Percentiles rank a stretch among this genome's conserved stretches.
Conservation (phyloP, 2,329 filamentous ascomycete species). For the Aspergillus sp. region DNA sequence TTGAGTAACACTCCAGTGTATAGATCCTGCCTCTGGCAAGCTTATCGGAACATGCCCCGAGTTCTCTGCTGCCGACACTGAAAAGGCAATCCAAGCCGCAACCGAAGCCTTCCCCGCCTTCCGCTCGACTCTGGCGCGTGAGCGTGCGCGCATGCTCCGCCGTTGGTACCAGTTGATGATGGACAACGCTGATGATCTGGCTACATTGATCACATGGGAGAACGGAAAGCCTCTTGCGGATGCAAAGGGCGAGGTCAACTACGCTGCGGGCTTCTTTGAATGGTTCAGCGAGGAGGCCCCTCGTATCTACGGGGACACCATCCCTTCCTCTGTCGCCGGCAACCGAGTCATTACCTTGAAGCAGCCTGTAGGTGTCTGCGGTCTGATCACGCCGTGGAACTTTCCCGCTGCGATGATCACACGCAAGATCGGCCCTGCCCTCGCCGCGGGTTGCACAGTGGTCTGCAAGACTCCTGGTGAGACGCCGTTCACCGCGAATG, state of each 20-base stretch:
- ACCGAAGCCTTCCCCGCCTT: constrained; percentile 65
- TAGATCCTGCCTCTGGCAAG: constrained; percentile 79
- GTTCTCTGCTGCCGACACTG: constrained; percentile 74
- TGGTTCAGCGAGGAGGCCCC: constrained; percentile 66
- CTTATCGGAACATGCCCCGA: constrained; percentile 80
- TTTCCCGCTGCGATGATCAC: constrained; percentile 58
- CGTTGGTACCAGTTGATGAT: constrained; percentile 68
- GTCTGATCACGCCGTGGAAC: constrained; percentile 68
- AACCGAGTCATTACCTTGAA: constrained; percentile 64
- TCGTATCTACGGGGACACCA: constrained; percentile 59
- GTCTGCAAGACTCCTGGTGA: constrained; percentile 89
- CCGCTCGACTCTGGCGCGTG: constrained; percentile 59
- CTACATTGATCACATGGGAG: constrained; percentile 66
- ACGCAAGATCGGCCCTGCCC: constrained; percentile 53
- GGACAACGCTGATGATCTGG: constrained; percentile 65
- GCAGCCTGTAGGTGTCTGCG: constrained; percentile 67
- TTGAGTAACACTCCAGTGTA: constrained; percentile 2
- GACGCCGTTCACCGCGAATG: constrained; percentile 87
- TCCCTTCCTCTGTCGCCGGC: constrained; percentile 57
- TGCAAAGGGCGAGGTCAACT: constrained; percentile 58
- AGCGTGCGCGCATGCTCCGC: constrained; percentile 60
- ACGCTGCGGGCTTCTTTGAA: constrained; percentile 60
- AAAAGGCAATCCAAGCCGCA: constrained; percentile 81
- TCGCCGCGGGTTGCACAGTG: constrained; percentile 94
- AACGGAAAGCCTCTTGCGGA: constrained; percentile 67